These are phyloP conservation scores for Heliosperma pusillum DNA, from an alignment of 148 eudicot genomes.

Conservation along the genomic window DNA sequence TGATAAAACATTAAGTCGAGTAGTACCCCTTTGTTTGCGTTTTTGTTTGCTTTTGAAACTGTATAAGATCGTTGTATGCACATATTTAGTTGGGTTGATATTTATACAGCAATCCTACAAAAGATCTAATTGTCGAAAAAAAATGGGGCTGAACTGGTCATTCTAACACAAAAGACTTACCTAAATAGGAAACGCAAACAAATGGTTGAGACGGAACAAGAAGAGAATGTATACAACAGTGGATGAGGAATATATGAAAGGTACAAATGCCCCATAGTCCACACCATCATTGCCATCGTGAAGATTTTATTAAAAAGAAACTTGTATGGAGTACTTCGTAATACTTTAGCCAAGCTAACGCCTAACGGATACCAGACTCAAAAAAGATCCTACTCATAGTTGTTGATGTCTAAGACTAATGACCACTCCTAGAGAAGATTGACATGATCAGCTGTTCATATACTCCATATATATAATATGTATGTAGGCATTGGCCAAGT, in stretches of 20 bases:
- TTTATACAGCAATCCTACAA: too few species aligned
- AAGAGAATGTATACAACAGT: too few species aligned
- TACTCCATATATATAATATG: neutral
- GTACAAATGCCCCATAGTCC: neutral
- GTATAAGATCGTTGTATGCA: neutral
- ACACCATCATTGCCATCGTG: neutral
- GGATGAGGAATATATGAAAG: too few species aligned
- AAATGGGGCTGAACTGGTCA: too few species aligned
- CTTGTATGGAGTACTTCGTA: neutral
- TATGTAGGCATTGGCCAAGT: neutral
- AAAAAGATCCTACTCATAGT: too few species aligned
- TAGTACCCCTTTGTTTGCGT: neutral
- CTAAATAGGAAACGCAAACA: neutral
- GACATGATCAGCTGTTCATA: neutral
- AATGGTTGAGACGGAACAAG: neutral
- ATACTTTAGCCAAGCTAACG: neutral
- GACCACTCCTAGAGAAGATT: neutral
- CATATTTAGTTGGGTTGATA: neutral
- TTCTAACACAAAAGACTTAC: neutral
- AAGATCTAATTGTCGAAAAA: too few species aligned
- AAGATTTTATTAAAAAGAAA: neutral
- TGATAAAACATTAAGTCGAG: neutral
- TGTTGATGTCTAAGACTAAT: neutral
- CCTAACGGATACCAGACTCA: neutral
- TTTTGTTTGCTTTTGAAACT: neutral